Percentiles rank a stretch among this genome's conserved stretches.
These are phyloP conservation scores for Xylariaceae sp. DNA, from an alignment of 2,329 filamentous ascomycete species.

Conservation along the genomic window DNA sequence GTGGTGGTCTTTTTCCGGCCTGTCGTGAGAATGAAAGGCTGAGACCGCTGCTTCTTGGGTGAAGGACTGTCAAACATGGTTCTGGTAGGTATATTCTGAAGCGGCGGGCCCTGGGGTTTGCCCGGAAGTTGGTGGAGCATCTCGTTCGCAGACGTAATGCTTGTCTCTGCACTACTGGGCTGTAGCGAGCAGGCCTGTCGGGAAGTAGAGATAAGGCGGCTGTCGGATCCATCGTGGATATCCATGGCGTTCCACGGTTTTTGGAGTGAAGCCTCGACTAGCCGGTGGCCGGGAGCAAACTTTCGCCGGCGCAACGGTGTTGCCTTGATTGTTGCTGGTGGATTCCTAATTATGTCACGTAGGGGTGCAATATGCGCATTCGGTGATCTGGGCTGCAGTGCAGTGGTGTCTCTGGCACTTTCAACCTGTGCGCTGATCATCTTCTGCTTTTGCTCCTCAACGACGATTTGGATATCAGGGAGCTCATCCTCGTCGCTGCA, in stretches of 20 bases:
- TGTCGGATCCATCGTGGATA: conserved; percentile 1
- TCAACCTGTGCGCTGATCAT: conserved; percentile 2
- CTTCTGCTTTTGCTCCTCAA: conserved; percentile 21
- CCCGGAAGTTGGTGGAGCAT: conserved; percentile 13
- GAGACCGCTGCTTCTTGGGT: conserved; percentile 8
- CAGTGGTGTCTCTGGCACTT: conserved; percentile 7
- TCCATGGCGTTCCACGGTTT: conserved; percentile 23
- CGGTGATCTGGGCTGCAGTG: conserved; percentile 1
- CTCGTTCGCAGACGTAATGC: conserved; percentile 6
- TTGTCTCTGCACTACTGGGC: conserved; percentile 9
- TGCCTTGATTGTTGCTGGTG: conserved; percentile 14
- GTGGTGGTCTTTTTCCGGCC: conserved; percentile 2
- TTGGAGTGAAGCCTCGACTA: conserved; percentile 24
- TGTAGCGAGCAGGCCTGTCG: conserved; percentile 5
- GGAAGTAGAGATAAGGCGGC: conserved; percentile 3
- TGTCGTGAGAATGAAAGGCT: conserved; percentile 8
- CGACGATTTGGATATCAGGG: conserved; percentile 35
- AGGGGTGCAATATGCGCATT: neutral
- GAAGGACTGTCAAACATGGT: conserved; percentile 10
- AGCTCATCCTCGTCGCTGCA: conserved; percentile 38
- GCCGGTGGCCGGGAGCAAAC: conserved; percentile 24
- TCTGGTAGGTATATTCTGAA: conserved; percentile 3
- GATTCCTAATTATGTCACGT: conserved; percentile 5
- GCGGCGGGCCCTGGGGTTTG: conserved; percentile 9
- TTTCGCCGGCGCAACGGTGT: conserved; percentile 30